phyloP scores from a whole-genome alignment of 257 asterid species.

The Pogostemon cablin region DNA sequence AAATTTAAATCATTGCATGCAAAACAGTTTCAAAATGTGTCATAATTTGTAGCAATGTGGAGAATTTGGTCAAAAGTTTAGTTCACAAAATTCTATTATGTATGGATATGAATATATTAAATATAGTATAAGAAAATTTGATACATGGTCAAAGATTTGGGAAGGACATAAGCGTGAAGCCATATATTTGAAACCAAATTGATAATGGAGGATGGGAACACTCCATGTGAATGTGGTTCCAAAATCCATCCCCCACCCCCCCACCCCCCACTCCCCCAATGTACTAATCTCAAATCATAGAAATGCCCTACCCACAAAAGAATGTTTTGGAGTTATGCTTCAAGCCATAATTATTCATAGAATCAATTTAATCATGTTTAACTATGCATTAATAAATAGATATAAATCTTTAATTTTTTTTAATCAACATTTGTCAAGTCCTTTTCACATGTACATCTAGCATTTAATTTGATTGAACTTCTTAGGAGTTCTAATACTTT shows the following conservation, averaged over 20 bases:
- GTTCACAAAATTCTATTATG: constrained; percentile 1
- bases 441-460: too few relatives aligned
- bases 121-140: constrained; percentile 22
- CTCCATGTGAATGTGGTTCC: constrained; percentile 49
- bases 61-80: constrained; percentile 37
- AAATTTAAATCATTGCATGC: too few relatives aligned
- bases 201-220: constrained; percentile 31
- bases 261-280: not conserved
- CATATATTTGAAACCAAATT: constrained; percentile 25
- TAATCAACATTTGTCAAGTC: not conserved
- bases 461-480: too few relatives aligned
- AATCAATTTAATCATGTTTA: too few relatives aligned
- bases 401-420: too few relatives aligned
- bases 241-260: constrained; percentile 14
- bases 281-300: constrained; percentile 15
- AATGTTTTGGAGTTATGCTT: constrained; percentile 46
- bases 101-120: constrained; percentile 16
- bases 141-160: constrained; percentile 43
- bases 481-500: too few relatives aligned
- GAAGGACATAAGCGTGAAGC: constrained; percentile 30
- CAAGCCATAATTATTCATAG: constrained; percentile 2
- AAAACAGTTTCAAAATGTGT: too few relatives aligned
- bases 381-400: too few relatives aligned
- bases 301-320: constrained; percentile 35
- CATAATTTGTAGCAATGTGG: constrained; percentile 11